Base-by-base conservation (phyloP, 2,329 filamentous ascomycete species). In the Colletotrichum nymphaeae region DNA sequence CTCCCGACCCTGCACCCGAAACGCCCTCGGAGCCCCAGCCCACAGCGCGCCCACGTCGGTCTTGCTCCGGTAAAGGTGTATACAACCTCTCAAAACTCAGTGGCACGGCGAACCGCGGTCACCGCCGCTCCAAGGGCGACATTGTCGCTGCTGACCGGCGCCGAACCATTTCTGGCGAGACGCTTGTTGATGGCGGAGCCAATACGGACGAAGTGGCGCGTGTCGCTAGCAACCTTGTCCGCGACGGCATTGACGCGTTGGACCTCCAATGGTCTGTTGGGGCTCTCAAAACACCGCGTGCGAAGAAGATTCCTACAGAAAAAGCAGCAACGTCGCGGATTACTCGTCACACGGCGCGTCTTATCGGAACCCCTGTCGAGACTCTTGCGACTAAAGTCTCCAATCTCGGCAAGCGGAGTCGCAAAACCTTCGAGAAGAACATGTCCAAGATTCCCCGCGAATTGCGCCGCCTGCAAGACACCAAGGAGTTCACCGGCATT, bases 31-130 rank as follows among this genome's bases (percentile, higher is more conserved):
- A 74, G 65, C 75, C 81, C 56, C 78, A 81, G 9, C 76, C 82
- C n/a, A 76, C 80, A 63, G 78, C 79, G 67, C 88, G 90, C 69
- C 86, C 88, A 74, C 88, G 87, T 76, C 89, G 92, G 78, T 84
- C 86, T 49, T 87, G 89, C 74, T 78, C 83, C n/a, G 87, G 86
- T 66, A 84, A 90, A 22, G 87, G 89, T 14, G 88, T 91, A 19
- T 94, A 94, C 83, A 94, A 94, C 77, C 83, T 93, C 19, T 86
- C 90, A 75, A 87, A 89, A 77, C 85, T 93, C 64, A 88, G 87
- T 71, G 91, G 91, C 76, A 93, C 90, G 60, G 87, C 88, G 32
- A 86, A 88, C 56, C 91, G 93, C 76, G 90, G 88, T 63, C 89
- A 88, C 76, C 87, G 83, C 82, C 86, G 83, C 81, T 80, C 86